A percentile compares a stretch with the other conserved stretches of the same genome.
These are phyloP conservation scores for Cryphonectria parasitica DNA, from an alignment of 2,329 filamentous ascomycete species.

Conservation along the genomic window DNA sequence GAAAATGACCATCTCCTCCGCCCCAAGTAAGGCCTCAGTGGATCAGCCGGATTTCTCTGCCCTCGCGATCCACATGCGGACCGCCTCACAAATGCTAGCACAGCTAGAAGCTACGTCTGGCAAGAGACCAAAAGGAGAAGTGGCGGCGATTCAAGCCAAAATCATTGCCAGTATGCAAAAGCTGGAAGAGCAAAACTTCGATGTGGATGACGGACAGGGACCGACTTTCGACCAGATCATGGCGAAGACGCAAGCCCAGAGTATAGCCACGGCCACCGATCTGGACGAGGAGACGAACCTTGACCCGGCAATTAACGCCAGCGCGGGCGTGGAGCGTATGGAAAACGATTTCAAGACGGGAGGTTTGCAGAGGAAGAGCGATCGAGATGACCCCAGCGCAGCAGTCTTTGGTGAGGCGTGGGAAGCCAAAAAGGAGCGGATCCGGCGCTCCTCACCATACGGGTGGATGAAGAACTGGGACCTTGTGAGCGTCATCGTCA, in stretches of 20 bases:
- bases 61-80: conserved; percentile 84
- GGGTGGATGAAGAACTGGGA: conserved; percentile 90
- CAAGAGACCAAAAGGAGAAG: conserved; percentile 78
- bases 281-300: conserved; percentile 59
- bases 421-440: conserved; percentile 82
- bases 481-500: conserved; percentile 83
- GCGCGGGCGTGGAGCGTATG: conserved; percentile 80
- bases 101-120: conserved; percentile 80
- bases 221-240: conserved; percentile 85
- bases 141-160: conserved; percentile 81
- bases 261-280: conserved; percentile 51
- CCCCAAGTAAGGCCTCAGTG: conserved; percentile 56
- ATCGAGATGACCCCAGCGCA: conserved; percentile 83
- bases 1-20: conserved; percentile 61
- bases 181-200: conserved; percentile 83
- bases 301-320: conserved; percentile 63
- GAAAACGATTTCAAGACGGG: conserved; percentile 89
- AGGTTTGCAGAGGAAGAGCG: conserved; percentile 77
- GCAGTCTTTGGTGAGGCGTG: conserved; percentile 87
- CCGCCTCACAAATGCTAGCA: conserved; percentile 83
- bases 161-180: conserved; percentile 92
- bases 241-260: conserved; percentile 66
- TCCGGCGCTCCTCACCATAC: conserved; percentile 81
- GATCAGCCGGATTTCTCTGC: conserved; percentile 83
- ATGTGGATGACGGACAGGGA: conserved; percentile 70